Percentiles rank a stretch among this genome's conserved stretches.
These are phyloP conservation scores for Emmonsiellopsis sp. DNA, from an alignment of 2,329 filamentous ascomycete species.

Conservation along the genomic window DNA sequence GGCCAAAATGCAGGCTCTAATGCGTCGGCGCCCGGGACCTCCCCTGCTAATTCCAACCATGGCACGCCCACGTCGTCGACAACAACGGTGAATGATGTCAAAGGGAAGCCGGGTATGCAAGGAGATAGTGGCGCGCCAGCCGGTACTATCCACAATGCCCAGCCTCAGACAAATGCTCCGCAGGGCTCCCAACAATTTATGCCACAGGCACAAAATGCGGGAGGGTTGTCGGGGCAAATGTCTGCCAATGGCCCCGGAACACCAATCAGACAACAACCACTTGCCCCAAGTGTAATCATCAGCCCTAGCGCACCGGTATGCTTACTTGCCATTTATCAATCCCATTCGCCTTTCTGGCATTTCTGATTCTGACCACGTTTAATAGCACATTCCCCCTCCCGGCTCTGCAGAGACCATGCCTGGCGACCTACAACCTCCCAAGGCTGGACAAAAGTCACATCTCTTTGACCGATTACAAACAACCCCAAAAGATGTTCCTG, in stretches of 20 bases:
- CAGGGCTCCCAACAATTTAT: slow-evolving; percentile 30
- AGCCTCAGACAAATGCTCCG: slow-evolving; percentile 21
- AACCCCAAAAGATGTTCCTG: slow-evolving; percentile 91
- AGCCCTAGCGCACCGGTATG: slow-evolving; percentile 87
- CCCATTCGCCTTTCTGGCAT: neutral
- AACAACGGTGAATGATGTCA: slow-evolving; percentile 73
- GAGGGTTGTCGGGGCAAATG: slow-evolving; percentile 25
- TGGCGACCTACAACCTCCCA: slow-evolving; percentile 87
- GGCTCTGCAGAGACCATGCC: slow-evolving; percentile 97
- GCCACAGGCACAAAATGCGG: slow-evolving; percentile 21
- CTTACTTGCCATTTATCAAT: slow-evolving; percentile 13
- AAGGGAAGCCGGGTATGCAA: slow-evolving; percentile 61
- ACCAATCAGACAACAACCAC: slow-evolving; percentile 51
- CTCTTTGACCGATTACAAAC: slow-evolving; percentile 84
- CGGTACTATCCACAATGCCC: slow-evolving; percentile 15
- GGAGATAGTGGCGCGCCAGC: slow-evolving; percentile 24
- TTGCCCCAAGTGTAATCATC: slow-evolving; percentile 84
- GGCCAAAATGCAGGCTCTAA: slow-evolving; percentile 41
- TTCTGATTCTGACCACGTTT: neutral
- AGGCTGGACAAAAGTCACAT: slow-evolving; percentile 79
- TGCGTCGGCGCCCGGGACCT: slow-evolving; percentile 35
- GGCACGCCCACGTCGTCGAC: slow-evolving; percentile 81
- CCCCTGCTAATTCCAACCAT: slow-evolving; percentile 52
- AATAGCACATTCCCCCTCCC: slow-evolving; percentile 79
- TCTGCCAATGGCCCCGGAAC: slow-evolving; percentile 48